Base-by-base conservation (phyloP, 345 rosid species). In the Aethionema arabicum region DNA sequence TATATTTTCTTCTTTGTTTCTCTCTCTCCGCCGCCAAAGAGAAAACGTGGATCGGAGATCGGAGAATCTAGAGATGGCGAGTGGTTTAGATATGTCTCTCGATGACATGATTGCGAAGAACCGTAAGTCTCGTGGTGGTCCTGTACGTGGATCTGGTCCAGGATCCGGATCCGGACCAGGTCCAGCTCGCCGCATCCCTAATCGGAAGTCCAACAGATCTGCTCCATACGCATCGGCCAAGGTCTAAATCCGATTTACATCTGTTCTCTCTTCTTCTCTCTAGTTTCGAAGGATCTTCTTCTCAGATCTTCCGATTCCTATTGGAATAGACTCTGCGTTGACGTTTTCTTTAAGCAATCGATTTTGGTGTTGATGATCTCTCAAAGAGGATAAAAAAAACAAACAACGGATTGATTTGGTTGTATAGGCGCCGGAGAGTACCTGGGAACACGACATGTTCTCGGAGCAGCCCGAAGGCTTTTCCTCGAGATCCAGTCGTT, bases 361-460 rank as follows among this genome's bases (percentile, higher is more conserved):
- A 47, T 40, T 63, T 63, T 63, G 66, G 66, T 48, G 54, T 61
- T 72, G 53, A 35, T 50, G 39, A 66, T 57, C 55, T 62, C 73
- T 76, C 50, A 32, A 63, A 40, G 47, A 40, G 50, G 27, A 35
- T 31, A 57, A 56, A 27, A 27, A 65, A 49, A 55, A 43, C 49
- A 47, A 70, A 55, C 70, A 64, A 71, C 75, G 70, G 71, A 70
- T 70, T 70, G 33, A 50, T 70, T 70, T 70, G 69, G 67, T 67
- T 67, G 76, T 68, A 74, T 53, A 90, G 95, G 96, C 96, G 66
- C 97, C 92, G 78, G 97, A 90, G 61, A 65, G 87, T 27, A 67
- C 87, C 16, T 93, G 99, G 99, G 84, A 77, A 78, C 95, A 87
- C 70, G 97, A 90, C 67, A 80, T 93, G 97, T 93, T 69, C 58